A percentile compares a stretch with the other conserved stretches of the same genome.
These are phyloP conservation scores for Pseudogymnoascus sp. DNA, from an alignment of 2,329 filamentous ascomycete genomes.

Conservation along the genomic window DNA sequence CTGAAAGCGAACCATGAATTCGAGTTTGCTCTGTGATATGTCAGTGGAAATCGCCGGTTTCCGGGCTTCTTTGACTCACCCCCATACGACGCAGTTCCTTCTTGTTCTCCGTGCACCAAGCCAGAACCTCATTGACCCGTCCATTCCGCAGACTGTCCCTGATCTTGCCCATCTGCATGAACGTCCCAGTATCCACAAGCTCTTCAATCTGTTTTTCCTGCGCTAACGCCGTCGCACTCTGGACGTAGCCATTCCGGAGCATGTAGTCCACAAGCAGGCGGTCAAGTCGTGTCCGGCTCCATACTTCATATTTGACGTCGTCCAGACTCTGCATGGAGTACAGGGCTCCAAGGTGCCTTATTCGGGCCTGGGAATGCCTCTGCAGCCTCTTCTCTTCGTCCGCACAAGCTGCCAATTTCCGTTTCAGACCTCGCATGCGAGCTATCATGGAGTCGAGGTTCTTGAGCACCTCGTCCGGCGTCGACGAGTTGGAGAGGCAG, in stretches of 20 bases:
- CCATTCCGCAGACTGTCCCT: conserved; percentile 62
- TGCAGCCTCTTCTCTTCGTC: conserved; percentile 75
- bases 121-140: conserved; percentile 69
- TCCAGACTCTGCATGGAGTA: conserved; percentile 72
- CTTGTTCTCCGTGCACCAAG: conserved; percentile 91
- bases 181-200: conserved; percentile 82
- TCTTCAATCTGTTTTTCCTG: conserved; percentile 67
- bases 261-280: conserved; percentile 88
- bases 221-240: conserved; percentile 69
- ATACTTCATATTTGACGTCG: conserved; percentile 88
- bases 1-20: conserved; percentile 88
- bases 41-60: neutral
- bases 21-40: conserved; percentile 60
- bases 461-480: conserved; percentile 64
- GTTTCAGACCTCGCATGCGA: conserved; percentile 77
- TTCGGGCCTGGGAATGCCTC: conserved; percentile 64
- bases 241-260: conserved; percentile 70
- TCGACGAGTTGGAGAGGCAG: conserved; percentile 53
- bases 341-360: conserved; percentile 73
- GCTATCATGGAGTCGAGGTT: conserved; percentile 78
- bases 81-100: conserved; percentile 83
- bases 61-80: conserved; percentile 38
- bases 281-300: conserved; percentile 75
- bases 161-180: conserved; percentile 72
- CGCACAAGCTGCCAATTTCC: conserved; percentile 70